Conservation (phyloP, 371 early-diverging fungal species). For the Mucor velutinosus region DNA sequence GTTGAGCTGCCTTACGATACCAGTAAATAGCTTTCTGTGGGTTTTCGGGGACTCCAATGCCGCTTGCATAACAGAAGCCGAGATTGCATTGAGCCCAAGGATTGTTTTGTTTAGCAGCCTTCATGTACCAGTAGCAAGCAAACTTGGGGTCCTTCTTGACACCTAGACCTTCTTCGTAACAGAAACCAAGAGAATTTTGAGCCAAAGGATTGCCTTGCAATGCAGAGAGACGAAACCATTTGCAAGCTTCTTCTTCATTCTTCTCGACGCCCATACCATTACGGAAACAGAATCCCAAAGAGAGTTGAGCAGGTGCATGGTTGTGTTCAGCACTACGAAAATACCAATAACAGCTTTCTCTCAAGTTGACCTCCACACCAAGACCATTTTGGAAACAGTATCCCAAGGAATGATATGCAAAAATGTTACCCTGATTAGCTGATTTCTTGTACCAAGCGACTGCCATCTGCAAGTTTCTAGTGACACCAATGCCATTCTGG, state of each 20-base stretch:
- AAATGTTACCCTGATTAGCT: conserved; percentile 77
- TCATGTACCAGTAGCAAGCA: conserved; percentile 69
- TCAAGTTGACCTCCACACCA: conserved; percentile 64
- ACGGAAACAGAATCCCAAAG: conserved; percentile 84
- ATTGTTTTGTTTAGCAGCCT: conserved; percentile 65
- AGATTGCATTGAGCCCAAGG: conserved; percentile 73
- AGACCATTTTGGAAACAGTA: conserved; percentile 91
- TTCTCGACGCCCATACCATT: conserved; percentile 75
- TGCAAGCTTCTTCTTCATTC: conserved; percentile 65
- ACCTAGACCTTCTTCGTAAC: conserved; percentile 79
- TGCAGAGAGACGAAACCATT: conserved; percentile 70
- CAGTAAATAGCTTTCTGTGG: conserved; percentile 53
- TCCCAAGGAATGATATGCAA: conserved; percentile 85
- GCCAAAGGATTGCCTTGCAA: conserved; percentile 77
- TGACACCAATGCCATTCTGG: conserved; percentile 82
- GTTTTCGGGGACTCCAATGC: conserved; percentile 68
- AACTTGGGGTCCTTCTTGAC: conserved; percentile 49
- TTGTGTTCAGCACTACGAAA: conserved; percentile 66
- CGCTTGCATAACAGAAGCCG: conserved; percentile 74
- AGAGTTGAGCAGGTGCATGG: conserved; percentile 73
- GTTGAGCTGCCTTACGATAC: conserved; percentile 71
- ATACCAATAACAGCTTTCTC: conserved; percentile 79
- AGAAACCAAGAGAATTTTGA: conserved; percentile 85
- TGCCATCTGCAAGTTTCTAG: conserved; percentile 63
- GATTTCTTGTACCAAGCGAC: conserved; percentile 72